A percentile compares a stretch with the other conserved stretches of the same genome.
Evolutionary conservation across 768 basidiomycete genomes (phyloP).

Genomic region (Suillus sp.): DNA sequence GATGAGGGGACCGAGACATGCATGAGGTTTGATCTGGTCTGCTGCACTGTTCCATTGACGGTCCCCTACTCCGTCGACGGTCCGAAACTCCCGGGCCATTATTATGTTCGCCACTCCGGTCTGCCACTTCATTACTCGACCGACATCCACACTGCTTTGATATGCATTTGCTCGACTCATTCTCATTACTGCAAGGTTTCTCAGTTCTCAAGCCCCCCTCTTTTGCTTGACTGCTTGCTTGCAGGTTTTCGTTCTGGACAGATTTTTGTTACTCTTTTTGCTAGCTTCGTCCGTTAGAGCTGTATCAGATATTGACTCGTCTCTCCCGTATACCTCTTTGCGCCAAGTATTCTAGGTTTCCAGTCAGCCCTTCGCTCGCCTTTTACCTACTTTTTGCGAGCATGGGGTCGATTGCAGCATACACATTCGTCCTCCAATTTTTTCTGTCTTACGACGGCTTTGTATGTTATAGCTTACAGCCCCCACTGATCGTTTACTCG

Average conservation of each 20-base stretch:
- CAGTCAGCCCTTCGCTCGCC: conserved; percentile 12
- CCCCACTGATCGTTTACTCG: conserved; percentile 24
- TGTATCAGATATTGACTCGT: conserved; percentile 8
- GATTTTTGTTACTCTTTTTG: conserved; percentile 22
- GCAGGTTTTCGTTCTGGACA: conserved; percentile 13
- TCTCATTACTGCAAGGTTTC: neutral
- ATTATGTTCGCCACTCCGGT: neutral
- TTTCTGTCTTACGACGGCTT: neutral
- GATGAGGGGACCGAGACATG: conserved; percentile 28
- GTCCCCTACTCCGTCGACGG: neutral
- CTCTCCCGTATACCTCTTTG: conserved; percentile 2
- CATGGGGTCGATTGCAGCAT: conserved; percentile 12
- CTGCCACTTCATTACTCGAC: neutral
- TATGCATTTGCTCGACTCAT: neutral
- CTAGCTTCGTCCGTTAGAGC: conserved; percentile 11
- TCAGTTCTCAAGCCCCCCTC: conserved; percentile 6
- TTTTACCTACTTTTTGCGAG: conserved; percentile 13
- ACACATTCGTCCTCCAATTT: conserved; percentile 2
- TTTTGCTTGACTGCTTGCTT: conserved; percentile 6
- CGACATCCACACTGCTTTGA: neutral
- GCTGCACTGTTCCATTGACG: neutral
- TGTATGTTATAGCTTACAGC: conserved; percentile 8
- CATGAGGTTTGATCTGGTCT: conserved; percentile 19
- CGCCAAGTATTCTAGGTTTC: conserved; percentile 4
- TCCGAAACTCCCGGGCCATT: neutral